Percentiles rank a stretch among this genome's conserved stretches.
phyloP scores from a whole-genome alignment of 805 yeast genomes.

The Cyberlindnera saturnus region DNA sequence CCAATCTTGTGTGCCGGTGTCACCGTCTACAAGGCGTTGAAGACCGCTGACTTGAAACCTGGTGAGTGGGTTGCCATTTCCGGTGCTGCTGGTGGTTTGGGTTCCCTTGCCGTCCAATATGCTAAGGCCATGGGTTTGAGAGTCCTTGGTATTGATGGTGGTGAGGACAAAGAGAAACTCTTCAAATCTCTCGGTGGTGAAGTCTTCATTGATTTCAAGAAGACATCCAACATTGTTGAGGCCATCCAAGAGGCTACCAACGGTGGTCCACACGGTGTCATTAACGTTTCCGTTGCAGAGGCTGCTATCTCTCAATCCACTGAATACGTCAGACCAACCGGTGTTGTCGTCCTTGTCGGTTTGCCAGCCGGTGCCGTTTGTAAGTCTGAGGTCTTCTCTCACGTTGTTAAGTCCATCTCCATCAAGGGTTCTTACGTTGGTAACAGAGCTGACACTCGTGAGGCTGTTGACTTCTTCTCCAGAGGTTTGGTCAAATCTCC shows the following conservation, averaged over 20 bases:
- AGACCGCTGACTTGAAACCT: constrained; percentile 63
- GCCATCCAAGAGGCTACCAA: constrained; percentile 51
- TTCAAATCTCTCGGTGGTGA: constrained; percentile 62
- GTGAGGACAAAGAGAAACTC: constrained; percentile 52
- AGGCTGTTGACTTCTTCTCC: constrained; percentile 69
- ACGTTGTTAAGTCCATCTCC: constrained; percentile 66
- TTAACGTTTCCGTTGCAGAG: constrained; percentile 72
- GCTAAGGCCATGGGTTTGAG: constrained; percentile 74
- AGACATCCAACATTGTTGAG: constrained; percentile 46
- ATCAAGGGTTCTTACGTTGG: constrained; percentile 85
- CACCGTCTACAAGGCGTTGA: constrained; percentile 85
- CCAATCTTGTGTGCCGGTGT: constrained; percentile 90
- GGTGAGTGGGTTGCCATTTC: constrained; percentile 75
- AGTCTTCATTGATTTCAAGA: constrained; percentile 52
- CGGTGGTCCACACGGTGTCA: constrained; percentile 75
- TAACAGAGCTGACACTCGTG: constrained; percentile 80
- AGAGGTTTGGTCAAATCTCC: constrained; percentile 71
- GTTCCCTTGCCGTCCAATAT: constrained; percentile 68
- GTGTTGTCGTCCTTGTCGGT: constrained; percentile 69
- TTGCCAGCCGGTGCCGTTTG: constrained; percentile 77
- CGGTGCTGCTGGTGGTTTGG: constrained; percentile 81
- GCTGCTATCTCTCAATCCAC: constrained; percentile 57
- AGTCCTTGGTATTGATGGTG: constrained; percentile 68
- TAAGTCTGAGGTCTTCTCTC: constrained; percentile 61
- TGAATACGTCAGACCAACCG: constrained; percentile 56